These are phyloP conservation scores for Erythrobasidium yunnanense DNA, from an alignment of 768 basidiomycete species.

Conservation along the genomic window DNA sequence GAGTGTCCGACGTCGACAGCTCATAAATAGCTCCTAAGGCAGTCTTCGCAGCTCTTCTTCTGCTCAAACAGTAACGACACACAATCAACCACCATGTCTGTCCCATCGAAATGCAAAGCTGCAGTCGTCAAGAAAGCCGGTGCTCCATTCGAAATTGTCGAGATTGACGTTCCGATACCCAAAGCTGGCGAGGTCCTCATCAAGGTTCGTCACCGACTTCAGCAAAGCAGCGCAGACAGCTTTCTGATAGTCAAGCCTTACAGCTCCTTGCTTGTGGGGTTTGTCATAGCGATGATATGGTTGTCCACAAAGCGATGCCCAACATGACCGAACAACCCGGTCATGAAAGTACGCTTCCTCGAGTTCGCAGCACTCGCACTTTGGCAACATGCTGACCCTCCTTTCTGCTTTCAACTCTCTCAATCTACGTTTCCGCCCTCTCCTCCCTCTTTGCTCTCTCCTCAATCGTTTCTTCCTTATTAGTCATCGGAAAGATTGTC, in stretches of 20 bases:
- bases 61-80: no score
- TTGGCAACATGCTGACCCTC: not conserved
- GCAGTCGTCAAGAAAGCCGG: constrained; percentile 6
- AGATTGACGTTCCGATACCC: constrained; percentile 11
- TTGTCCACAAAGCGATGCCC: not conserved
- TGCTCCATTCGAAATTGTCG: constrained; percentile 2
- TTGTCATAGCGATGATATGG: not conserved
- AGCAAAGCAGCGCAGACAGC: not conserved
- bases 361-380: not conserved
- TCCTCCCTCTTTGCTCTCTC: not conserved
- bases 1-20: no score
- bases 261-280: constrained; percentile 7
- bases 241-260: not conserved
- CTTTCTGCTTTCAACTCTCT: no score
- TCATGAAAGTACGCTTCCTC: not conserved
- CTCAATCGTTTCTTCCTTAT: constrained; percentile 31
- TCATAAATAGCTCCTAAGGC: no score
- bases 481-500: constrained; percentile 34
- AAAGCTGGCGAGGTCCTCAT: constrained; percentile 26
- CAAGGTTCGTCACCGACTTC: no score
- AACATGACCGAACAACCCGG: not conserved
- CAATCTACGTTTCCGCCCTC: no score
- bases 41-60: no score
- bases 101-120: constrained; percentile 26
- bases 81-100: constrained; percentile 19